phyloP scores from a whole-genome alignment of 2,329 filamentous ascomycete genomes.

The Fusarium staphyleae region DNA sequence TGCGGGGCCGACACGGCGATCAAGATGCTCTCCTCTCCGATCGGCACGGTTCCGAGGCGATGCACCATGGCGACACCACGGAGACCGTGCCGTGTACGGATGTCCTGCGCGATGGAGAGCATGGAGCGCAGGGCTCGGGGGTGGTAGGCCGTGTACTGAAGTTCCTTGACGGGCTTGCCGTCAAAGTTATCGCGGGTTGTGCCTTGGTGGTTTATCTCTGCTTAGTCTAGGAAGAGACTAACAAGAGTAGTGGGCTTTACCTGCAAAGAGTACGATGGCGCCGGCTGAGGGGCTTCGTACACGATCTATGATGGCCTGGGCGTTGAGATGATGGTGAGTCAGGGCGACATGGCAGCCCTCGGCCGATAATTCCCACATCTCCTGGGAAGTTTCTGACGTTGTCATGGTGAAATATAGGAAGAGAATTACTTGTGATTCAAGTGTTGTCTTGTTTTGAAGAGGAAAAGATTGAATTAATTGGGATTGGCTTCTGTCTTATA shows the following conservation, averaged over 20 bases:
- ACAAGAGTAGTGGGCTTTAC: slow-evolving; percentile 51
- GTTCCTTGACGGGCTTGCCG: slow-evolving; percentile 73
- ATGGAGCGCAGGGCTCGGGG: slow-evolving; percentile 75
- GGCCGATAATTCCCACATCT: slow-evolving; percentile 53
- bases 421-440: not conserved
- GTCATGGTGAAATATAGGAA: slow-evolving; percentile 16
- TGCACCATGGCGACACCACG: slow-evolving; percentile 82
- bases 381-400: slow-evolving; percentile 19
- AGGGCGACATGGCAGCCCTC: slow-evolving; percentile 71
- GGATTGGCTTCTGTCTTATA: too few relatives aligned
- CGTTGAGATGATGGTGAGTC: slow-evolving; percentile 67
- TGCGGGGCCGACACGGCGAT: slow-evolving; percentile 88
- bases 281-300: slow-evolving; percentile 78
- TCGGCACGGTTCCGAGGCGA: slow-evolving; percentile 82
- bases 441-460: not conserved
- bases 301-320: slow-evolving; percentile 64
- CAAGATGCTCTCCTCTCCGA: slow-evolving; percentile 92
- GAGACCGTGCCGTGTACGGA: slow-evolving; percentile 68
- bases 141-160: slow-evolving; percentile 78
- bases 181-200: slow-evolving; percentile 80
- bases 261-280: slow-evolving; percentile 78
- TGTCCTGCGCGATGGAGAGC: slow-evolving; percentile 64
- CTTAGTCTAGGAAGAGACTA: not conserved
- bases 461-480: not conserved
- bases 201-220: slow-evolving; percentile 53